Evolutionary conservation across 129 eudicot genomes (phyloP), one percentile per base, ranked within the genome.

Genomic region (Solidago caesia): DNA sequence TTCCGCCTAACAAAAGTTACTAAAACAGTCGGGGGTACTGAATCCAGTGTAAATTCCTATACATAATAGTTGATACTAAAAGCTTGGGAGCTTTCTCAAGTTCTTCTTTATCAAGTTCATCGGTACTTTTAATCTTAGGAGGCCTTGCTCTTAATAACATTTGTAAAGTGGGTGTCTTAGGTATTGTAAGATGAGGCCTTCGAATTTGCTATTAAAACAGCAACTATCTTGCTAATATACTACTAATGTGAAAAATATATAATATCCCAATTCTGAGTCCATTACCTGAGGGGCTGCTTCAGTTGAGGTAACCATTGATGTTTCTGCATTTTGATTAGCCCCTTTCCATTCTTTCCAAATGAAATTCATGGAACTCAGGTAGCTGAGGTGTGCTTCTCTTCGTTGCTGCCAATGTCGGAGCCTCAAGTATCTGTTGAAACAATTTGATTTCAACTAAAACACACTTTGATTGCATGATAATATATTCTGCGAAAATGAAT

Each of bases 331-430:
- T 14, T 88, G 90, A 77, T 69, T 85, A 75, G 97, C 27, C 99
- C 77, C 99, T 88, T 79, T 85, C 85, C 92, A 84, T 87, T 29
- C 97, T 95, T 67, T 91, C 96, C 86, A 95, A 76, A 67, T 87
- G 99, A 60, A 95, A 95, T 77, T 95, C 99, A 80, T 92, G 91
- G 66, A 95, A 95, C 73, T 88, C 93, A 9, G 96, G 91, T 79
- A 69, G 82, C 29, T 87, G 97, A 13, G 96, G 96, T 62, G 88
- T 82, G 83, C 93, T 90, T 87, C 92, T 91, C 15, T 85, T 89
- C 66, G 84, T 55, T 68, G 93, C 77, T 60, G 93, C 86, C 68
- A 90, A 77, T 48, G 84, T 80, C 70, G 99, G 86, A 47, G 87
- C 91, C 63, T 94, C 96, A 0, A 94, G 79, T 60, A 94, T 94